Evolutionary conservation across 345 rosid species (phyloP).

Genomic region (Acer negundo): DNA sequence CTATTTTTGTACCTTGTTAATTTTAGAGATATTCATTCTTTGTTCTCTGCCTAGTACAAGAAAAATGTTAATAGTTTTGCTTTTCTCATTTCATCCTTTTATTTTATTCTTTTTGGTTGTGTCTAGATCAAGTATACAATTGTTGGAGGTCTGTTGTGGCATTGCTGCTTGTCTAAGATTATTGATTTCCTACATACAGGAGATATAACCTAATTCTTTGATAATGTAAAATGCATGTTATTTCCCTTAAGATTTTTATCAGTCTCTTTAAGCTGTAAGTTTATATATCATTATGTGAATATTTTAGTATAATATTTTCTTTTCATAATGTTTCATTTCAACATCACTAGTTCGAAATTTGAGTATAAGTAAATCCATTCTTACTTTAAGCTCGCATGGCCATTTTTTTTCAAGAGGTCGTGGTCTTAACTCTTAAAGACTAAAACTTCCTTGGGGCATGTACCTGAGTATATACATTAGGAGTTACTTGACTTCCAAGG

Average conservation of each 20-base stretch:
- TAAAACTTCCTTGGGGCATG: background rate
- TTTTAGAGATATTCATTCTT: background rate
- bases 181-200: background rate
- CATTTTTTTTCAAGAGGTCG: too few relatives aligned
- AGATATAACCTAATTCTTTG: background rate
- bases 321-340: background rate
- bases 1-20: background rate
- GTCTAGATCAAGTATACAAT: background rate
- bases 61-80: background rate
- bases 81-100: background rate
- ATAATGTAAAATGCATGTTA: background rate
- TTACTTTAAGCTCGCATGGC: background rate
- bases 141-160: background rate
- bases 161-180: background rate
- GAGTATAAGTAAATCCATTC: background rate
- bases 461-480: background rate
- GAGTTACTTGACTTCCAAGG: background rate
- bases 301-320: background rate
- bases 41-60: background rate
- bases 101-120: constrained; percentile 3
- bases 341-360: background rate
- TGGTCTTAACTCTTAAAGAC: background rate
- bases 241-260: background rate
- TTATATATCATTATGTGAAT: background rate
- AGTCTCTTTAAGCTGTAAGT: background rate